Percentiles rank a stretch among this genome's conserved stretches.
Conservation (phyloP, 805 yeast genomes). For the Metschnikowia kunwiensis region DNA sequence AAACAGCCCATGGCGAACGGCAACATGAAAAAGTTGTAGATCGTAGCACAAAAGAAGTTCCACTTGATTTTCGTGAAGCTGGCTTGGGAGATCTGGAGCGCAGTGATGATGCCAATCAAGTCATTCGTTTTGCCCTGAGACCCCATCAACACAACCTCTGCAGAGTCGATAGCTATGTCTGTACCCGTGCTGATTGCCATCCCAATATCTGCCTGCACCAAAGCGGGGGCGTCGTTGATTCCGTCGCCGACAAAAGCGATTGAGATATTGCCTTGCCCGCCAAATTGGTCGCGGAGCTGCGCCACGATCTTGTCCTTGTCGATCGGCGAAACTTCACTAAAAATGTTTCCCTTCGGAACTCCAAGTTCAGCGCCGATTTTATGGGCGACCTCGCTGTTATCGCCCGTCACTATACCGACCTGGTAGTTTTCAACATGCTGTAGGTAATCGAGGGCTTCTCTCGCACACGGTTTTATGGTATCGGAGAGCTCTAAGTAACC, state of each 20-base stretch:
- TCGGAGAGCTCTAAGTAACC: slow-evolving; percentile 74
- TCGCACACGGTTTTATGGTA: slow-evolving; percentile 62
- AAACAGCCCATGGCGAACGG: slow-evolving; percentile 95
- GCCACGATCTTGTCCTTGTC: slow-evolving; percentile 70
- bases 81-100: slow-evolving; percentile 62
- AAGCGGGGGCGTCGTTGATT: slow-evolving; percentile 95
- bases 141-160: slow-evolving; percentile 78
- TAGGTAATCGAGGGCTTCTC: slow-evolving; percentile 55
- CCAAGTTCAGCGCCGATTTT: slow-evolving; percentile 66
- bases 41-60: slow-evolving; percentile 83
- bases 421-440: slow-evolving; percentile 46
- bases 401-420: slow-evolving; percentile 92
- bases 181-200: slow-evolving; percentile 91
- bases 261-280: slow-evolving; percentile 29
- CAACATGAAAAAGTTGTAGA: slow-evolving; percentile 79
- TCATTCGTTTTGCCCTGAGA: slow-evolving; percentile 24
- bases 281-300: slow-evolving; percentile 48
- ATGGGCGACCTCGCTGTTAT: slow-evolving; percentile 58
- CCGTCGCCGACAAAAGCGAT: slow-evolving; percentile 97
- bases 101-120: slow-evolving; percentile 52
- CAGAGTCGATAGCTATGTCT: slow-evolving; percentile 95
- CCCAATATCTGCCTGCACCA: slow-evolving; percentile 84
- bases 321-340: slow-evolving; percentile 59
- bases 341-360: slow-evolving; percentile 59
- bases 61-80: slow-evolving; percentile 73